Evolutionary conservation across 257 asterid genomes (phyloP).

Genomic region (Solanum chiquidenum): DNA sequence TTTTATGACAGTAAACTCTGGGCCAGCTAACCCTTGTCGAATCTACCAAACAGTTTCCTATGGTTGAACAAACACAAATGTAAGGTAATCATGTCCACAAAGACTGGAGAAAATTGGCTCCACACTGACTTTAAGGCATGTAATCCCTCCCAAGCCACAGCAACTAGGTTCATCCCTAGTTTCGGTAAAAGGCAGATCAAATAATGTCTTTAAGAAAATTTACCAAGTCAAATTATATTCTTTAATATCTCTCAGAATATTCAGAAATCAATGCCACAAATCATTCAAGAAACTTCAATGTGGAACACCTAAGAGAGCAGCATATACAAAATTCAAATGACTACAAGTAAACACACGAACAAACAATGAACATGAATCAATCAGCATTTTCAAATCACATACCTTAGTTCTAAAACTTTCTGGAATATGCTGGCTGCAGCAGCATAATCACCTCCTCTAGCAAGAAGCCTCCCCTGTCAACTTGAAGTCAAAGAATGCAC

Average conservation of each 20-base stretch:
- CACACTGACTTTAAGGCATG: not conserved
- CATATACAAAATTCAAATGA: not conserved
- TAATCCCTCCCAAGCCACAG: not conserved
- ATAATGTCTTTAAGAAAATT: not conserved
- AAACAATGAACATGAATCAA: not conserved
- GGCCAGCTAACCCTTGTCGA: not conserved
- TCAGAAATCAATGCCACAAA: not conserved
- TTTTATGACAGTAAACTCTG: not conserved
- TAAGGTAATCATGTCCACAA: not conserved
- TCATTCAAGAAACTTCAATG: not conserved
- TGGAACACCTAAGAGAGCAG: not conserved
- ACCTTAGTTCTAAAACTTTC: constrained; percentile 77
- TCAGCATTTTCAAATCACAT: constrained; percentile 22
- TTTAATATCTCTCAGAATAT: not conserved
- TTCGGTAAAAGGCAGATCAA: not conserved
- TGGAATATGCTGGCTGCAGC: constrained; percentile 76
- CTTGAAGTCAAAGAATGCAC: constrained; percentile 69
- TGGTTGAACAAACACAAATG: not conserved
- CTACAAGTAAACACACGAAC: not conserved
- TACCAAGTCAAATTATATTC: not conserved
- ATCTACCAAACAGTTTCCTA: not conserved
- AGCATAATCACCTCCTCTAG: constrained; percentile 77
- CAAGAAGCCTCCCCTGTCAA: constrained; percentile 99
- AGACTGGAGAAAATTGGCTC: not conserved
- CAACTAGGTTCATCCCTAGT: not conserved